phyloP scores from a whole-genome alignment of 192 early-diverging fungal genomes.

The Backusella morwellensis region DNA sequence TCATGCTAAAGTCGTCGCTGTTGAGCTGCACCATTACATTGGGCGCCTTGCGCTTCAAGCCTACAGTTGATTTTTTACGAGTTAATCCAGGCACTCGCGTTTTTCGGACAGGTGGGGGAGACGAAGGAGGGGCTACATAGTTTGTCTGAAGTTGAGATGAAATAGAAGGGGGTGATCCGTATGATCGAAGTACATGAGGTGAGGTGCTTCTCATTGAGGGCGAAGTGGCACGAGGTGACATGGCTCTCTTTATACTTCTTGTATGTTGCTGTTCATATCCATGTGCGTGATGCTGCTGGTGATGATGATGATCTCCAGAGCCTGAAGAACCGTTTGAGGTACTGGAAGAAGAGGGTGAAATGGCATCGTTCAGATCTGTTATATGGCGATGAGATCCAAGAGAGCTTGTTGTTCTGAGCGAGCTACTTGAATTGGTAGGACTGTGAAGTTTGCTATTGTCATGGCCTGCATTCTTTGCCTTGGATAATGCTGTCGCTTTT shows the following conservation, averaged over 20 bases:
- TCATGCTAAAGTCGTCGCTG: constrained; percentile 9
- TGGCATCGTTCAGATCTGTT: neutral
- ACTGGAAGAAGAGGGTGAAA: constrained; percentile 18
- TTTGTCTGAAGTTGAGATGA: neutral
- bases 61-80: constrained; percentile 26
- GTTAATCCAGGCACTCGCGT: constrained; percentile 16
- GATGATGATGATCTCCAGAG: neutral
- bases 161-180: neutral
- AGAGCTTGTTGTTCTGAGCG: constrained; percentile 11
- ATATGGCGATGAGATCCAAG: neutral
- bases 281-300: neutral
- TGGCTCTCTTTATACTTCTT: constrained; percentile 8
- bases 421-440: constrained; percentile 9
- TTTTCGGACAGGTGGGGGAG: constrained; percentile 12
- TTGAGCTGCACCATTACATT: constrained; percentile 15
- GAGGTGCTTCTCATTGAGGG: constrained; percentile 1
- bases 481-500: constrained; percentile 6
- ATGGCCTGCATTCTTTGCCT: neutral
- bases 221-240: constrained; percentile 10
- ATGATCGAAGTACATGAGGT: neutral
- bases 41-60: constrained; percentile 10
- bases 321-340: constrained; percentile 11
- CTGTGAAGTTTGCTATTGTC: neutral
- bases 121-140: neutral
- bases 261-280: neutral